These are phyloP conservation scores for Esteya vermicola DNA, from an alignment of 2,329 filamentous ascomycete species.

Conservation along the genomic window DNA sequence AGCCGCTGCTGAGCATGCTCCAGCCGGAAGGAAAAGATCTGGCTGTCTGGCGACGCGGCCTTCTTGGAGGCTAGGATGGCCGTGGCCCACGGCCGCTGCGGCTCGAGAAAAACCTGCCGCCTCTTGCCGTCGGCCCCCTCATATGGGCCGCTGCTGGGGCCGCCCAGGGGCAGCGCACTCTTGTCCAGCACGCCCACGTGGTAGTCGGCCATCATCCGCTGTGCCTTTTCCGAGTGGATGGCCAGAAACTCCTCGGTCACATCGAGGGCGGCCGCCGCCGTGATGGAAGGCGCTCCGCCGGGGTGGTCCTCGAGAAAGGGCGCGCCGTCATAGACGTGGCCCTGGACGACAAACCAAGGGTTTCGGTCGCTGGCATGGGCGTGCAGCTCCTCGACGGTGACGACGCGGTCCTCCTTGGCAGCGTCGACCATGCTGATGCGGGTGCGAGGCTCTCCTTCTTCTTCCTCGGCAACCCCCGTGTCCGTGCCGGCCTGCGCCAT, in stretches of 20 bases:
- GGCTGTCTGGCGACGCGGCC: conserved; percentile 61
- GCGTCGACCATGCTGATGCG: conserved; percentile 70
- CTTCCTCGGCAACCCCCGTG: conserved; percentile 19
- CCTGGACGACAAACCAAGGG: conserved; percentile 81
- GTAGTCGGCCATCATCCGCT: conserved; percentile 74
- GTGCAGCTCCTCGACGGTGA: conserved; percentile 59
- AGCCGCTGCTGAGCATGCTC: conserved; percentile 55
- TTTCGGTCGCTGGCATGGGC: conserved; percentile 48
- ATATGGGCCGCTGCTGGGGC: conserved; percentile 18
- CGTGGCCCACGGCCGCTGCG: conserved; percentile 61
- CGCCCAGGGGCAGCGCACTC: conserved; percentile 38
- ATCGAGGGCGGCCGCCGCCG: conserved; percentile 68
- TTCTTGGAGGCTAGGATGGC: conserved; percentile 54
- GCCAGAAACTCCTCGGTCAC: conserved; percentile 79
- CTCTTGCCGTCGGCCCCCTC: conserved; percentile 18
- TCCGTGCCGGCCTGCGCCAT: conserved; percentile 14
- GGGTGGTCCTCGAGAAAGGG: conserved; percentile 69
- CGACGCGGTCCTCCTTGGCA: conserved; percentile 32
- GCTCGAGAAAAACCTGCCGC: conserved; percentile 53
- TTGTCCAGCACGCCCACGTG: conserved; percentile 68
- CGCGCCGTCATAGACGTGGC: conserved; percentile 81
- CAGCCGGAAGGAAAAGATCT: conserved; percentile 68
- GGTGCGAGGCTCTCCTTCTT: conserved; percentile 31
- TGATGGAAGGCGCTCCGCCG: conserved; percentile 74
- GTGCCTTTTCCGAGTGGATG: conserved; percentile 87